phyloP scores from a whole-genome alignment of 768 basidiomycete species.

The Mycena indigotica region DNA sequence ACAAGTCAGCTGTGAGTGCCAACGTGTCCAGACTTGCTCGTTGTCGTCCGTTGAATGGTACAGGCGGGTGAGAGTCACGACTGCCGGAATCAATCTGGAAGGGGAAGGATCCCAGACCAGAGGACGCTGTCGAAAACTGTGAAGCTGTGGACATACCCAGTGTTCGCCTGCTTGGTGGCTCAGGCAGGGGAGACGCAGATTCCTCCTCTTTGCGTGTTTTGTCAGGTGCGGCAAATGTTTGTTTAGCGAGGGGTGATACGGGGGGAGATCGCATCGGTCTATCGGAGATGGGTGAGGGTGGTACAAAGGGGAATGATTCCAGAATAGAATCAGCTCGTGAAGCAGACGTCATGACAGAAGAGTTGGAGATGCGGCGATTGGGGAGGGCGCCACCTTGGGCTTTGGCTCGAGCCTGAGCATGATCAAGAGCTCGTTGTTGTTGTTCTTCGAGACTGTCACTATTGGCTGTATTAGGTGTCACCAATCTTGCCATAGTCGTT shows the following conservation, averaged over 20 bases:
- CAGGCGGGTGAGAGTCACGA: conserved; percentile 39
- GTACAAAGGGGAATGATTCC: conserved; percentile 87
- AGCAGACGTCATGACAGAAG: conserved; percentile 66
- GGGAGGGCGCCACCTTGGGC: conserved; percentile 50
- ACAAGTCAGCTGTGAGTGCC: conserved; percentile 78
- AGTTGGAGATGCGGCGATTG: conserved; percentile 58
- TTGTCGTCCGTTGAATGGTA: conserved; percentile 50
- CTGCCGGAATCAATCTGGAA: conserved; percentile 79
- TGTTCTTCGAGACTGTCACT: conserved; percentile 58
- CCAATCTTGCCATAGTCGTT: conserved; percentile 64
- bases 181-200: conserved; percentile 39
- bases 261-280: conserved; percentile 75
- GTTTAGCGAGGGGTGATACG: conserved; percentile 69
- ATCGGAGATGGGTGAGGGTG: conserved; percentile 87
- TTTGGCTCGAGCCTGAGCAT: conserved; percentile 61
- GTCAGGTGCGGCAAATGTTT: conserved; percentile 38
- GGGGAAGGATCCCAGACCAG: conserved; percentile 82
- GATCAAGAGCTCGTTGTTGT: conserved; percentile 63
- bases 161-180: conserved; percentile 61
- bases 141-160: conserved; percentile 77
- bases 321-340: conserved; percentile 83
- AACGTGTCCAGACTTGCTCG: conserved; percentile 86
- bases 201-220: conserved; percentile 20
- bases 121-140: conserved; percentile 75
- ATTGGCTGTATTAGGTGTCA: conserved; percentile 46